Evolutionary conservation across 2,329 filamentous ascomycete genomes (phyloP), one percentile per base, ranked within the genome.

Genomic region (Lasiodiplodia gonubiensis): DNA sequence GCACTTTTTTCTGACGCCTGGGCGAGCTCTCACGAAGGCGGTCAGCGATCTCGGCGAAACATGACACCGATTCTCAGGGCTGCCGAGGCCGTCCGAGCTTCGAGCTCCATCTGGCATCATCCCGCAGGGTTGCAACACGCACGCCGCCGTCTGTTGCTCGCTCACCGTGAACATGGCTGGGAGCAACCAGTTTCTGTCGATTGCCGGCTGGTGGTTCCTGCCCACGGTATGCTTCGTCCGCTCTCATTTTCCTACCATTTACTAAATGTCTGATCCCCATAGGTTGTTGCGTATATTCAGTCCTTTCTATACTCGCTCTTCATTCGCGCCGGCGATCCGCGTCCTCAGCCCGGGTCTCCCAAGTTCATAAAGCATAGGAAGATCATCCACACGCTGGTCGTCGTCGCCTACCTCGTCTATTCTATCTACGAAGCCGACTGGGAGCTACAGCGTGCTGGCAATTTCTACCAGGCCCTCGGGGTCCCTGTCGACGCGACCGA

Each of bases 391-490:
- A 90, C 94, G 75, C 83, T 90, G 72, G 92, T 98, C 74, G 90
- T 98, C 61, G 84, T 90, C 59, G 81, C 87, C 69, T 99, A 98
- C 81, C 91, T 98, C 46, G 81, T 90, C 71, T 97, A 97, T 84
- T 97, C 93, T 55, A 88, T 98, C 74, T 95, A 94, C 82, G 94
- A 98, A 81, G 91, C 93, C 74, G 92, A 97, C 84, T 89, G 92
- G 82, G 89, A 92, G 70, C 85, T 97, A 33, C 90, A 88, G 70
- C 82, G 85, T 53, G 82, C 85, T 1, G 89, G 90, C 21, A 89
- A 92, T 78, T 97, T 91, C 82, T 98, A 97, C 81, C 83, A 87
- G 55, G 86, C 90, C 70, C 86, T 99, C 0, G 88, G 88, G 42
- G 86, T 97, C 0, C 83, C 89, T 14, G 84, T 90, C 46, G 79